A percentile compares a stretch with the other conserved stretches of the same genome.
phyloP scores from a whole-genome alignment of 2,329 filamentous ascomycete genomes.

The Exophiala xenobiotica region DNA sequence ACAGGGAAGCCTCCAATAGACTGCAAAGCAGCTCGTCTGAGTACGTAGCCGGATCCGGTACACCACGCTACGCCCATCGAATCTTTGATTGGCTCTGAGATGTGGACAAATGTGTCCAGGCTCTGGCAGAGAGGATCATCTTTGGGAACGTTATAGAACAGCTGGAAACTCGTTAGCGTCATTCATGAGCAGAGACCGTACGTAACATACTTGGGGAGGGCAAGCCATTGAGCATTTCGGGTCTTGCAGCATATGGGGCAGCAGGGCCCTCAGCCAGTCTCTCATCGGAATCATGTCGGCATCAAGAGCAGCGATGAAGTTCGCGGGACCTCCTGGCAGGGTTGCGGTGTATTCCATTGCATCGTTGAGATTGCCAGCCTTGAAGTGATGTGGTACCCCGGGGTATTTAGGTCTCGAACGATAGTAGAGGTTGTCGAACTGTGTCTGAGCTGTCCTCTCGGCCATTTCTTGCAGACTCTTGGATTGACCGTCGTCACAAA shows the following conservation, averaged over 20 bases:
- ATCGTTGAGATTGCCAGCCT: constrained; percentile 31
- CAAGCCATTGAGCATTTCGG: constrained; percentile 28
- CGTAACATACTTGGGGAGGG: constrained; percentile 28
- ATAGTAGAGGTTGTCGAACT: constrained; percentile 43
- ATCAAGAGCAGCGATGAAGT: constrained; percentile 33
- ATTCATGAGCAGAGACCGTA: background rate
- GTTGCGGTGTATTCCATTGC: constrained; percentile 22
- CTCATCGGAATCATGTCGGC: constrained; percentile 35
- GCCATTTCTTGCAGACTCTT: constrained; percentile 40
- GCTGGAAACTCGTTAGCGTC: constrained; percentile 23
- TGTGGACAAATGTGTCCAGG: constrained; percentile 27
- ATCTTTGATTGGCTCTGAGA: constrained; percentile 33
- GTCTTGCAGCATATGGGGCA: constrained; percentile 30
- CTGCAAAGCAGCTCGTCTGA: constrained; percentile 31
- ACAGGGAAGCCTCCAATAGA: constrained; percentile 32
- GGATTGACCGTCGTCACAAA: constrained; percentile 51
- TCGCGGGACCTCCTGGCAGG: constrained; percentile 25
- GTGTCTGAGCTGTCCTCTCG: constrained; percentile 36
- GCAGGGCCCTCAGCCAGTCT: constrained; percentile 32
- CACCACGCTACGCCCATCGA: constrained; percentile 32
- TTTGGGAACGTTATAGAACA: constrained; percentile 31
- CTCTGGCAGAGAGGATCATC: constrained; percentile 31
- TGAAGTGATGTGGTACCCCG: constrained; percentile 27
- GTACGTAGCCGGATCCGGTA: constrained; percentile 33
- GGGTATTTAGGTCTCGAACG: constrained; percentile 37